These are phyloP conservation scores for Fraxinus platypoda DNA, from an alignment of 305 asterid genomes.

Conservation along the genomic window DNA sequence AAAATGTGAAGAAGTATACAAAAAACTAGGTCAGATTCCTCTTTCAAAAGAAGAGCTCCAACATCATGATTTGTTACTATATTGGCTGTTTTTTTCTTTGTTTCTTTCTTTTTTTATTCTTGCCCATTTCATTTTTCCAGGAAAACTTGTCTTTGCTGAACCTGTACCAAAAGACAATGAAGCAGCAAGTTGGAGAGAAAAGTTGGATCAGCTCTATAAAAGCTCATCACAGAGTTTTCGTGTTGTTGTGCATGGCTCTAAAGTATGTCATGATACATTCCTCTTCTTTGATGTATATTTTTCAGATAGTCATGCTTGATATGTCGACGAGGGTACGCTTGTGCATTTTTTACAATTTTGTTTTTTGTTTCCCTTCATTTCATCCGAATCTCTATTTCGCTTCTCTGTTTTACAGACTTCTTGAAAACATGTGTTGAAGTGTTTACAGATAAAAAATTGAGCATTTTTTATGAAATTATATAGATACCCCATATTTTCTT, in stretches of 20 bases:
- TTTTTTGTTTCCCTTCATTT: slow-evolving; percentile 2
- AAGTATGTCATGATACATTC: slow-evolving; percentile 47
- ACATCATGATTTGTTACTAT: slow-evolving; percentile 10
- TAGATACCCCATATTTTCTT: slow-evolving; percentile 42
- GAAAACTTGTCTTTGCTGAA: slow-evolving; percentile 97
- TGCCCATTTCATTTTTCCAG: slow-evolving; percentile 41
- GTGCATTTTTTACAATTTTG: background rate
- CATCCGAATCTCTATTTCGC: slow-evolving; percentile 15
- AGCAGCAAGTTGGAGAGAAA: slow-evolving; percentile 99
- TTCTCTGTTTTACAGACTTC: slow-evolving; percentile 12
- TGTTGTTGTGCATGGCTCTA: slow-evolving; percentile 97
- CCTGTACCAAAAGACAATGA: slow-evolving; percentile 96
- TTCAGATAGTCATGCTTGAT: slow-evolving; percentile 9
- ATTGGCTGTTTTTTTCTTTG: slow-evolving; percentile 19
- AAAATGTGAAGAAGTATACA: slow-evolving; percentile 96
- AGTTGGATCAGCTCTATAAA: slow-evolving; percentile 97
- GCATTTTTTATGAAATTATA: slow-evolving; percentile 19
- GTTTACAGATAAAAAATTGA: slow-evolving; percentile 12
- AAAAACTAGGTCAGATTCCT: slow-evolving; percentile 76
- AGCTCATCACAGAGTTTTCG: slow-evolving; percentile 98
- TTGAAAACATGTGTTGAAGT: slow-evolving; percentile 4
- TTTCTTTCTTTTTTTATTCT: slow-evolving; percentile 16
- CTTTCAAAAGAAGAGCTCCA: slow-evolving; percentile 19
- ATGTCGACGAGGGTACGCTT: background rate
- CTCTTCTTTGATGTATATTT: slow-evolving; percentile 7